A percentile compares a stretch with the other conserved stretches of the same genome.
phyloP scores from a whole-genome alignment of 2,329 filamentous ascomycete species.

The Penicillium capsulatum region DNA sequence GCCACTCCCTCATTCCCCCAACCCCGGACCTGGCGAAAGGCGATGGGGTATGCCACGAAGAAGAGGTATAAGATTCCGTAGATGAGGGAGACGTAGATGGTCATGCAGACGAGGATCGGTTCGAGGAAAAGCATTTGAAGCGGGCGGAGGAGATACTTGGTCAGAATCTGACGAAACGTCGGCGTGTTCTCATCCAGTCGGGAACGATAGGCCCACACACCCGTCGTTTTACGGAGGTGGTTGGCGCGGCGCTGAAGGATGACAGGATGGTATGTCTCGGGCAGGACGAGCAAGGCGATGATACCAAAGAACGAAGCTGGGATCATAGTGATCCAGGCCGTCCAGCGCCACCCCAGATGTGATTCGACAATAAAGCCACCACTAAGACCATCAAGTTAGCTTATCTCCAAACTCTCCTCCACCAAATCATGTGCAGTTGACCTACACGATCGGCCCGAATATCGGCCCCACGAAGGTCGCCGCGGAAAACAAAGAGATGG shows the following conservation, averaged over 20 bases:
- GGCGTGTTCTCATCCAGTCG: not conserved
- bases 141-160: conserved; percentile 48
- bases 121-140: conserved; percentile 63
- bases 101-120: conserved; percentile 64
- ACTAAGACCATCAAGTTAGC: too few species aligned
- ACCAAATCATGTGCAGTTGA: too few species aligned
- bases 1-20: conserved; percentile 63
- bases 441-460: too few species aligned
- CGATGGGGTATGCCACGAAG: conserved; percentile 76
- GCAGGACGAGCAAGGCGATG: conserved; percentile 55
- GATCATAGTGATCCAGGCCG: conserved; percentile 65
- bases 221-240: not conserved
- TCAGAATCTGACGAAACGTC: conserved; percentile 6
- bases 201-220: not conserved
- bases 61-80: conserved; percentile 80
- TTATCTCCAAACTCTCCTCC: too few species aligned
- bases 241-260: conserved; percentile 4
- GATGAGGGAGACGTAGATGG: conserved; percentile 70
- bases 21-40: conserved; percentile 56
- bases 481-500: too few species aligned
- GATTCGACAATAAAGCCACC: conserved; percentile 63
- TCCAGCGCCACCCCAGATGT: conserved; percentile 70
- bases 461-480: too few species aligned
- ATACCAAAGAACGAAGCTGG: conserved; percentile 54
- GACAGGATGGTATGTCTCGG: conserved; percentile 63